Base-by-base conservation (phyloP, 2,329 filamentous ascomycete species). In the Epichloe bromicola region DNA sequence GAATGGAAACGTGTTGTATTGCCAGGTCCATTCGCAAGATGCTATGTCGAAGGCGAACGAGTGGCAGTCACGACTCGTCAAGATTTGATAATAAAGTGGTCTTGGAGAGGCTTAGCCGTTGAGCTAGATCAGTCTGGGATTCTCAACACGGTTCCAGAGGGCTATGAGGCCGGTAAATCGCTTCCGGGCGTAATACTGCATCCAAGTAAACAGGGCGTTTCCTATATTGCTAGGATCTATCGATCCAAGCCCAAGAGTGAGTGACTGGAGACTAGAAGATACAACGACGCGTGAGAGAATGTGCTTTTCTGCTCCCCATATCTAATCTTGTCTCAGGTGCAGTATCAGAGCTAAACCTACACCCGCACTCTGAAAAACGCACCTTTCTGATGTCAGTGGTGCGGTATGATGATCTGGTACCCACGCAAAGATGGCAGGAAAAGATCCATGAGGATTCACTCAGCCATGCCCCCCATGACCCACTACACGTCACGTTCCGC, bases 71-170 rank as follows among this genome's bases (percentile, higher is more conserved):
- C 60, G 8, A 60, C 60, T 1, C 46, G n/a, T 10, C 53, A 55
- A n/a, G 51, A 52, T 0, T 49, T 55, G 5, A 51, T 65, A 15
- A 34, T 63, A 30, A 14, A 53, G 15, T 64, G 59, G 50, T 40
- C 40, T 3, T 63, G 60, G 59, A 51, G 45, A 1, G 58, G 55
- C 2, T 53, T 45, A 3, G 52, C 56, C 2, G 42, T 40, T 0
- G 55, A 61, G 12, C 47, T 64, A 2, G 53, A 58, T 30, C 23
- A 40, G n/a, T 42, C 46, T 11, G 19, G 14, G 6, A 7, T n/a
- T 11, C 10, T 34, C 17, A 37, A 19, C 19, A 26, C 8, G 26
- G 19, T 14, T 3, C 42, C 42, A 8, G 26, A 46, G 8, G 42
- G 34, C 17, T 46, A 47, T 26, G 33, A 38, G 12, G 7, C 17